Conservation (phyloP, 306 rosid species). For the Casuarina cunninghamiana region DNA sequence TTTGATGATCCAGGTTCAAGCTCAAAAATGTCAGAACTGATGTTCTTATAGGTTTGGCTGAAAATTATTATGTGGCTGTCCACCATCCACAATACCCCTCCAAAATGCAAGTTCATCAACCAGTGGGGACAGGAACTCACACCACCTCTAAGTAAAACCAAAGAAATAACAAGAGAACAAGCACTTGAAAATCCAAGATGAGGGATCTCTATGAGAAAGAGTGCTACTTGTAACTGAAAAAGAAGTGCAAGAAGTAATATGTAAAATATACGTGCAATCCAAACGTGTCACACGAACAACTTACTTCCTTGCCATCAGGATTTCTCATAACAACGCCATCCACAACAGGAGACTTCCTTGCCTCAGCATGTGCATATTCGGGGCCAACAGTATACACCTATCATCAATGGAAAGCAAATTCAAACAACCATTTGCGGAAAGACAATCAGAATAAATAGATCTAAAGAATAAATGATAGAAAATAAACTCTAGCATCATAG, state of each 20-base stretch:
- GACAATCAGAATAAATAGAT: not conserved
- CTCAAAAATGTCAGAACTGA: slow-evolving; percentile 7
- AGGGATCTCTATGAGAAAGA: not conserved
- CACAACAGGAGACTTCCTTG: slow-evolving; percentile 99
- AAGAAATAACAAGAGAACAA: slow-evolving; percentile 6
- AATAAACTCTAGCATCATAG: not conserved
- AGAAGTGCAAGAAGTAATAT: not conserved
- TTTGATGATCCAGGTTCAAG: not conserved
- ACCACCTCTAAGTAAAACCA: not conserved
- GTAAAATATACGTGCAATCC: slow-evolving; percentile 9
- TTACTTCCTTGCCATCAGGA: slow-evolving; percentile 97
- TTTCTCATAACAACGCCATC: slow-evolving; percentile 99
- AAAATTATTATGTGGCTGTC: slow-evolving; percentile 4
- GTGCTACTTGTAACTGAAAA: not conserved
- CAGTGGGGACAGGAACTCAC: not conserved
- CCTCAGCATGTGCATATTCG: slow-evolving; percentile 99
- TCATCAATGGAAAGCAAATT: slow-evolving; percentile 35
- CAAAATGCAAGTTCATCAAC: not conserved
- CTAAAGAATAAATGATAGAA: not conserved
- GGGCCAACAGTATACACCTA: slow-evolving; percentile 98
- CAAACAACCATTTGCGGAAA: slow-evolving; percentile 18
- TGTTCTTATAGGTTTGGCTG: slow-evolving; percentile 1
- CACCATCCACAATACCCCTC: slow-evolving; percentile 4
- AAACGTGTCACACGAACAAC: slow-evolving; percentile 32
- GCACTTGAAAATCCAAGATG: not conserved